Percentiles rank a stretch among this genome's conserved stretches.
Evolutionary conservation across 495 filamentous ascomycete genomes (phyloP).

Genomic region (Aspergillus kassunensis): DNA sequence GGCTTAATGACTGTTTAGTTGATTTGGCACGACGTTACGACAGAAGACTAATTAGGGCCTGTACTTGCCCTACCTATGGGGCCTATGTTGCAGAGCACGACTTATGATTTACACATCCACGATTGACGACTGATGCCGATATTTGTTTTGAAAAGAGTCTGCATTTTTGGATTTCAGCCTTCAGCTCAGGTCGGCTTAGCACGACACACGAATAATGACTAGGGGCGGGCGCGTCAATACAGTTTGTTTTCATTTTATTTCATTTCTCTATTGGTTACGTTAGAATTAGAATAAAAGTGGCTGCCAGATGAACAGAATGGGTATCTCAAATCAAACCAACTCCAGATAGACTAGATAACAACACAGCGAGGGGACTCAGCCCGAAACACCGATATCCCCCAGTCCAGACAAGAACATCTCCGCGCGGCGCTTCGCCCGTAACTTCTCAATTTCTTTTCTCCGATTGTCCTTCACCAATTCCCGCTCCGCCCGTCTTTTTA

Average conservation of each 20-base stretch:
- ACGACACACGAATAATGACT: conserved; percentile 2
- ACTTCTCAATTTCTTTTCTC: conserved; percentile 55
- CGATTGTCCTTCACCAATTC: conserved; percentile 50
- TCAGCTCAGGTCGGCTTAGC: conserved; percentile 3
- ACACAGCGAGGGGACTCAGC: neutral
- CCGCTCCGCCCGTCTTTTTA: conserved; percentile 42
- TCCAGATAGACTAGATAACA: neutral
- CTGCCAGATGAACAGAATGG: conserved; percentile 12
- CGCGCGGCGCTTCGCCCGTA: conserved; percentile 55
- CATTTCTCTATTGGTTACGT: too few relatives aligned
- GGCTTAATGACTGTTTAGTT: neutral
- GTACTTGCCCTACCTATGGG: neutral
- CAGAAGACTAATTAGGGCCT: neutral
- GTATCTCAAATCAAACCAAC: conserved; percentile 16
- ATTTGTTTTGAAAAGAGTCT: neutral
- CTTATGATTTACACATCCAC: conserved; percentile 14
- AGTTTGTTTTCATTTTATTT: too few relatives aligned
- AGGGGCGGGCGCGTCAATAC: too few relatives aligned
- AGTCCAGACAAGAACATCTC: conserved; percentile 65
- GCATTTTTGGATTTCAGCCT: conserved; percentile 3
- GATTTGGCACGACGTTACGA: neutral
- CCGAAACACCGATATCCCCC: conserved; percentile 16
- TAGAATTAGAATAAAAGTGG: conserved; percentile 7
- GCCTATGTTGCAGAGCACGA: conserved; percentile 1
- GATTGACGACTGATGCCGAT: conserved; percentile 12